phyloP scores from a whole-genome alignment of 306 rosid species.

The Fragaria ananassa region DNA sequence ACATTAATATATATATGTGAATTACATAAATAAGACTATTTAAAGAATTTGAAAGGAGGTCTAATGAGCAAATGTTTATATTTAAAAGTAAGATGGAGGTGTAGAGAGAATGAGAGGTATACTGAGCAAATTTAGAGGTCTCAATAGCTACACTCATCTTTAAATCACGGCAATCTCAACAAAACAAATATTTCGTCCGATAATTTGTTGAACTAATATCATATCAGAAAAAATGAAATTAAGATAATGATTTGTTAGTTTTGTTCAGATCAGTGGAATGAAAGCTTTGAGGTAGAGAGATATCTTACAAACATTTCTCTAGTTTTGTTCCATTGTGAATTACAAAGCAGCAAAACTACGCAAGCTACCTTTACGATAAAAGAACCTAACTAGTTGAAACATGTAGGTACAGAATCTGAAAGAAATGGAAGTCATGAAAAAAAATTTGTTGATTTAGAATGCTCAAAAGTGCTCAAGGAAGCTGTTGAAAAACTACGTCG shows the following conservation, averaged over 20 bases:
- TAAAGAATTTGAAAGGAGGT: too few species aligned
- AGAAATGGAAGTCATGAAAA: neutral
- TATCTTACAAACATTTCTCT: neutral
- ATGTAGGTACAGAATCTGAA: neutral
- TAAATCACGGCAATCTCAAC: too few species aligned
- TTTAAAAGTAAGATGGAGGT: too few species aligned
- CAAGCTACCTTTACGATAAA: slow-evolving; percentile 8
- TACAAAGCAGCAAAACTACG: neutral
- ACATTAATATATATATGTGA: too few species aligned
- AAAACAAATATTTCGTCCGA: too few species aligned
- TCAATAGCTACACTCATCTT: too few species aligned
- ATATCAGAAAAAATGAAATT: neutral
- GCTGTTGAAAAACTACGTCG: slow-evolving; percentile 55
- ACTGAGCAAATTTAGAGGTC: too few species aligned
- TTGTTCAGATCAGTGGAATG: neutral
- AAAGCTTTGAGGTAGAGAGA: neutral
- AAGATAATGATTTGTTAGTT: neutral
- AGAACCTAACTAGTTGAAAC: neutral
- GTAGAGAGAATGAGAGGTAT: too few species aligned
- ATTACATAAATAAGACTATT: too few species aligned
- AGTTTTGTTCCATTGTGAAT: neutral
- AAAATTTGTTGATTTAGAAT: neutral
- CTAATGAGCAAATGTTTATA: too few species aligned
- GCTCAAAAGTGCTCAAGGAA: slow-evolving; percentile 7
- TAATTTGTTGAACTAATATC: neutral